Conservation (phyloP, 495 filamentous ascomycete species). For the Sporormia fimetaria region DNA sequence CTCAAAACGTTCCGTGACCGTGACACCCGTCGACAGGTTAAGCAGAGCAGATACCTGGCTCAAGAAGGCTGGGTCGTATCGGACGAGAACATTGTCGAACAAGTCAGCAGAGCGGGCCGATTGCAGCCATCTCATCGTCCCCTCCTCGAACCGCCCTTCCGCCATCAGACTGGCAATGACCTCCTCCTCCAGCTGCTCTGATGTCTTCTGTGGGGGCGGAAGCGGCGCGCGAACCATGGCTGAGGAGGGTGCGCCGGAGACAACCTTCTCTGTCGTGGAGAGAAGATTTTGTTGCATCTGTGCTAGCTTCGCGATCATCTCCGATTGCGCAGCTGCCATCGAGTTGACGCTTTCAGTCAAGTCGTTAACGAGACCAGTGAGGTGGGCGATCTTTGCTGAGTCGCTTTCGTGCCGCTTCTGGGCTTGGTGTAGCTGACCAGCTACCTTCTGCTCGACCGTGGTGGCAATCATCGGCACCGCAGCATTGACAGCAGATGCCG, state of each 20-base stretch:
- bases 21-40: slow-evolving; percentile 70
- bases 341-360: slow-evolving; percentile 61
- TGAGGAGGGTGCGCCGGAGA: neutral
- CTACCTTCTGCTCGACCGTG: slow-evolving; percentile 55
- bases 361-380: slow-evolving; percentile 57
- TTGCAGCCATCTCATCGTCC: slow-evolving; percentile 66
- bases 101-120: slow-evolving; percentile 59
- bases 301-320: slow-evolving; percentile 31
- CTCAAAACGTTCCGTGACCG: slow-evolving; percentile 60
- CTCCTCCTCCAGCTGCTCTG: slow-evolving; percentile 54
- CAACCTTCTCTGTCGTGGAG: slow-evolving; percentile 27
- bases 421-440: slow-evolving; percentile 49
- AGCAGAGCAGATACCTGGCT: slow-evolving; percentile 63
- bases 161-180: slow-evolving; percentile 55
- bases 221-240: slow-evolving; percentile 1
- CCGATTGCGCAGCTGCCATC: slow-evolving; percentile 54
- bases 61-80: slow-evolving; percentile 60
- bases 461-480: slow-evolving; percentile 51
- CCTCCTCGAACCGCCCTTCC: slow-evolving; percentile 52
- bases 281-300: slow-evolving; percentile 14
- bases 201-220: slow-evolving; percentile 33
- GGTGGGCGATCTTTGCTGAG: slow-evolving; percentile 67
- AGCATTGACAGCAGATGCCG: slow-evolving; percentile 54
- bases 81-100: slow-evolving; percentile 70
- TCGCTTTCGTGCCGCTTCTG: slow-evolving; percentile 63